These are phyloP conservation scores for Dothiorella sarmentorum DNA, from an alignment of 2,329 filamentous ascomycete species.

Conservation along the genomic window DNA sequence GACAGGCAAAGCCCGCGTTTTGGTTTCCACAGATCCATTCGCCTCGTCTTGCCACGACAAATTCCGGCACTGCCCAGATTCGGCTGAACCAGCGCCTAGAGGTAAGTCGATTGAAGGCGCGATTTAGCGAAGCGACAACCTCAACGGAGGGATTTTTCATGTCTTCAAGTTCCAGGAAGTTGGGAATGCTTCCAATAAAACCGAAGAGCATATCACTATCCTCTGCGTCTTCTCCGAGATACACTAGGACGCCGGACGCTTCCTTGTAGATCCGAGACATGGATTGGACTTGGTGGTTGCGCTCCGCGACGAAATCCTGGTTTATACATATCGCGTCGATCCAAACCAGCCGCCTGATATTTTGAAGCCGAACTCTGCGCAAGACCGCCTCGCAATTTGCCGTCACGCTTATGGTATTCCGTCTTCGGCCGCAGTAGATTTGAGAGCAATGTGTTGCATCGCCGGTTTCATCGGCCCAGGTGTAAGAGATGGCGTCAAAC, in stretches of 20 bases:
- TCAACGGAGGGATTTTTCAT: neutral
- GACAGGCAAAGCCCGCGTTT: neutral
- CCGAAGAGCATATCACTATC: neutral
- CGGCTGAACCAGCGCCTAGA: neutral
- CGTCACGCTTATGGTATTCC: neutral
- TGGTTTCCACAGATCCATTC: neutral
- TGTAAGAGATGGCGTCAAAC: conserved; percentile 3
- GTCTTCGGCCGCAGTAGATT: neutral
- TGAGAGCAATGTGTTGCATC: neutral
- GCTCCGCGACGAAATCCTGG: neutral
- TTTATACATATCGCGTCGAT: conserved; percentile 7
- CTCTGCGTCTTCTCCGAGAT: neutral
- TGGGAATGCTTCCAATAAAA: neutral
- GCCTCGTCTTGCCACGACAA: neutral
- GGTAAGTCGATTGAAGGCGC: neutral
- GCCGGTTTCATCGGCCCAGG: neutral
- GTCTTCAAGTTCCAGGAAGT: neutral
- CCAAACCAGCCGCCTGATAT: neutral
- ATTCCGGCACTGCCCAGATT: neutral
- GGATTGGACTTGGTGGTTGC: neutral
- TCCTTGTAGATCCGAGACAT: neutral
- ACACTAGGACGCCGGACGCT: neutral
- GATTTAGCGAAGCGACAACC: too few species aligned
- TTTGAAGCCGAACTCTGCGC: neutral
- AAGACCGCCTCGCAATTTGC: neutral